These are phyloP conservation scores for Penicillium paradoxum DNA, from an alignment of 495 filamentous ascomycete species.

Conservation along the genomic window DNA sequence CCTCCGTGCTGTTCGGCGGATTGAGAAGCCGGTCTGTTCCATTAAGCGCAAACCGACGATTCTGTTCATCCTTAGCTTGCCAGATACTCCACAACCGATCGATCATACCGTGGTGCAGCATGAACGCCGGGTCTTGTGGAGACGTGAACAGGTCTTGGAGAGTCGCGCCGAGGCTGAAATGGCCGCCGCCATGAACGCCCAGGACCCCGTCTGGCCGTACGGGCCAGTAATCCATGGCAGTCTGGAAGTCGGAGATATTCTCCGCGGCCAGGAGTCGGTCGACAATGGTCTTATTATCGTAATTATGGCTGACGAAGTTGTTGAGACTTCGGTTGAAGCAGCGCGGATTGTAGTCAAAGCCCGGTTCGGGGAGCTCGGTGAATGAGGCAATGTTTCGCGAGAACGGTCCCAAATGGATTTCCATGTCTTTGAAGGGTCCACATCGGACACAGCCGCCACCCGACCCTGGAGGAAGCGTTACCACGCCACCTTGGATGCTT, in stretches of 20 bases:
- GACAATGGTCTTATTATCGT: conserved; percentile 20
- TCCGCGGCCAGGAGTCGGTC: conserved; percentile 9
- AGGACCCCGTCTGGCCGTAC: conserved; percentile 9
- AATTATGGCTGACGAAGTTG: conserved; percentile 14
- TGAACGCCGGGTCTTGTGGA: conserved; percentile 50
- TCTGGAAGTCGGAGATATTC: conserved; percentile 20
- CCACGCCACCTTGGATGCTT: conserved; percentile 7
- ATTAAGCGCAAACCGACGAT: conserved; percentile 22
- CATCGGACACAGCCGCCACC: conserved; percentile 60
- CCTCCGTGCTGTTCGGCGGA: conserved; percentile 15
- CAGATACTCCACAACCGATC: conserved; percentile 56
- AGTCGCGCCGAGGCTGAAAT: conserved; percentile 23
- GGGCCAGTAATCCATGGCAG: conserved; percentile 23
- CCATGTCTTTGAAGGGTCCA: conserved; percentile 52
- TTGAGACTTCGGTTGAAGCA: conserved; percentile 64
- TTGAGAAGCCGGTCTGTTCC: conserved; percentile 23
- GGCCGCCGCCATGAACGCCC: conserved; percentile 26
- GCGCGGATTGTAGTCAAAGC: conserved; percentile 50
- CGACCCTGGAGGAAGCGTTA: conserved; percentile 38
- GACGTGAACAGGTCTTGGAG: conserved; percentile 30
- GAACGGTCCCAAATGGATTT: conserved; percentile 49
- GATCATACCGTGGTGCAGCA: conserved; percentile 53
- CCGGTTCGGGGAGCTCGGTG: conserved; percentile 20
- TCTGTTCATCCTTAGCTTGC: conserved; percentile 32
- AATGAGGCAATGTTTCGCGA: conserved; percentile 14